Evolutionary conservation across 345 rosid genomes (phyloP).

Genomic region (Eucalyptus pauciflora): DNA sequence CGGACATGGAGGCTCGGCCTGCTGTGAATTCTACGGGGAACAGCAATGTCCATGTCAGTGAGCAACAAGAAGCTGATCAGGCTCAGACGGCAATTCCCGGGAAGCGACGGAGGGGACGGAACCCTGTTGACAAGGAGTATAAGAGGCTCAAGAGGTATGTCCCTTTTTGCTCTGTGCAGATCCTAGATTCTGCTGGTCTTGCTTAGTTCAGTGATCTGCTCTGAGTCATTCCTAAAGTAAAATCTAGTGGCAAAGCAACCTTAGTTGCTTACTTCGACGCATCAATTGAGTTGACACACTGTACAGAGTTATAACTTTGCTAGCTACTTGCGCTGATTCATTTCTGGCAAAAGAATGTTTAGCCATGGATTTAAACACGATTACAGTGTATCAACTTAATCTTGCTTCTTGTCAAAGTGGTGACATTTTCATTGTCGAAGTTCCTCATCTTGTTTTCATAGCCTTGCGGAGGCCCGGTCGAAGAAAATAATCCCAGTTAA

Average conservation of each 20-base stretch:
- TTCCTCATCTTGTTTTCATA: neutral
- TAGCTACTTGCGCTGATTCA: neutral
- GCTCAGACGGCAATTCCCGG: neutral
- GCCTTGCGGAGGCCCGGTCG: neutral
- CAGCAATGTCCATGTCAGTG: neutral
- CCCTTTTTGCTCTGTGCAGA: neutral
- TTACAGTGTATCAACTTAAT: neutral
- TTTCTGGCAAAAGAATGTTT: neutral
- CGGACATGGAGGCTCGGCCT: conserved; percentile 39
- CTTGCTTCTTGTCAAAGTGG: neutral
- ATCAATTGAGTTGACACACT: neutral
- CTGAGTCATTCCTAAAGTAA: neutral
- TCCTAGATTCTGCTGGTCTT: neutral
- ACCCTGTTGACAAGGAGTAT: conserved; percentile 54
- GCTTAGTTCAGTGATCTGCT: neutral
- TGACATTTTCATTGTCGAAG: neutral
- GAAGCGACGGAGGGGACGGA: conserved; percentile 44
- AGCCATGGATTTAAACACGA: neutral
- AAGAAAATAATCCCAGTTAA: neutral
- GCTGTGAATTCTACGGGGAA: neutral
- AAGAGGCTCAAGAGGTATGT: conserved; percentile 56
- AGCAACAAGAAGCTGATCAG: neutral
- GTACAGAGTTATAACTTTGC: neutral
- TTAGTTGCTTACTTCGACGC: neutral
- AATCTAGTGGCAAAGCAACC: neutral